Evolutionary conservation across 2,329 filamentous ascomycete species (phyloP), one percentile per base, ranked within the genome.

Genomic region (Westerdykella aurantiaca): DNA sequence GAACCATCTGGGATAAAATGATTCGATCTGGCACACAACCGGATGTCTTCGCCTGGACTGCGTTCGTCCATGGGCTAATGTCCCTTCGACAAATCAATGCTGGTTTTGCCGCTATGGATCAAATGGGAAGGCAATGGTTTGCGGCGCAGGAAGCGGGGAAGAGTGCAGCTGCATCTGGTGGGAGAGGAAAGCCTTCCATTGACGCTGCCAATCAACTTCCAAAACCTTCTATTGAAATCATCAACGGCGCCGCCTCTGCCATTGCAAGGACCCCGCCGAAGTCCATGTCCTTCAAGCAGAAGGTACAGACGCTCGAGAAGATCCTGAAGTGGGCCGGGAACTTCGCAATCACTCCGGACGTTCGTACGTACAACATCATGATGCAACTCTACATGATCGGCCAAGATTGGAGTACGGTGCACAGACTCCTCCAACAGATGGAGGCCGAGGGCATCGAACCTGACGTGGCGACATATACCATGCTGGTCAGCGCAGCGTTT

Each of bases 181-280:
- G 52, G 22, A 60, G 56, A 9, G 33, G n/a, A 14, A 49, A 47
- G 49, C 61, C 42, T 31, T 53, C 17, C 43, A 52, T 35, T 48
- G 50, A 31, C 35, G 53, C 48, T 14, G 43, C 66, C 18, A 66
- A 68, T 43, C 66, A 55, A 2, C 75, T 75, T 5, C 72, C 81
- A 6, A 73, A 79, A 49, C 86, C 85, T 1, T 76, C 70, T 11
- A 79, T 83, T 38, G 76, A 75, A 43, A 77, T 81, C 1, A 71
- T 93, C 66, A 91, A 93, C 58, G 79, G 83, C 6, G 81, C 80
- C 10, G 72, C 91, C 39, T 73, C 74, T n/a, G 81, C 78, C 2
- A 68, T 91, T 12, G 67, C 86, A 16, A 43, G 51, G 17, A 23
- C 60, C 9, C 53, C 46, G 9, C 22, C 33, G 13, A 22, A 61